A percentile compares a stretch with the other conserved stretches of the same genome.
Evolutionary conservation across 2,329 filamentous ascomycete species (phyloP).

Genomic region (Colletotrichum melonis): DNA sequence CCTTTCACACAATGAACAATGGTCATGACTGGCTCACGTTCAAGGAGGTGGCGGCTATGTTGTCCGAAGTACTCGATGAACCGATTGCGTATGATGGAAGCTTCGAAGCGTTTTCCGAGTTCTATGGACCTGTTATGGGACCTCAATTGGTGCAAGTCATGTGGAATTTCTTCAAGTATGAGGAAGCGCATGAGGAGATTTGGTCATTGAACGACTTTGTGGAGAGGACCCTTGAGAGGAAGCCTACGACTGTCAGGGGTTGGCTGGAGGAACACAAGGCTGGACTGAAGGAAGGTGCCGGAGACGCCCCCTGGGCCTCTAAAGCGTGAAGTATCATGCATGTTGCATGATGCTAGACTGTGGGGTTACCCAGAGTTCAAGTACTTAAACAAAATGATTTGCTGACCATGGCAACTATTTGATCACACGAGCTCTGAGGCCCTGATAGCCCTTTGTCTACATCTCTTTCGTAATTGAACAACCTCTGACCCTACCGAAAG

Average conservation of each 20-base stretch:
- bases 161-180: constrained; percentile 11
- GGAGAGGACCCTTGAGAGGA: not conserved
- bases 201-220: constrained; percentile 12
- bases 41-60: not conserved
- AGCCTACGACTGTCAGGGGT: not conserved
- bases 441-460: no score
- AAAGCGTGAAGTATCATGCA: no score
- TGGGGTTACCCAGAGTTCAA: no score
- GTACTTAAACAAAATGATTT: no score
- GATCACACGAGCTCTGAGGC: no score
- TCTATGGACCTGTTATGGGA: not conserved
- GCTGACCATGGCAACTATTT: no score
- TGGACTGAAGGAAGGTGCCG: no score
- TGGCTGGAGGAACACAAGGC: constrained; percentile 17
- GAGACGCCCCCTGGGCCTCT: no score
- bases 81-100: not conserved
- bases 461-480: no score
- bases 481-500: no score
- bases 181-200: constrained; percentile 6
- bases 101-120: not conserved
- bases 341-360: no score
- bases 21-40: not conserved
- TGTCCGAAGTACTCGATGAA: not conserved
- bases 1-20: constrained; percentile 16
- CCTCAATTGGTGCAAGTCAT: not conserved